phyloP scores from a whole-genome alignment of 306 rosid genomes.

The Oemleria cerasiformis region DNA sequence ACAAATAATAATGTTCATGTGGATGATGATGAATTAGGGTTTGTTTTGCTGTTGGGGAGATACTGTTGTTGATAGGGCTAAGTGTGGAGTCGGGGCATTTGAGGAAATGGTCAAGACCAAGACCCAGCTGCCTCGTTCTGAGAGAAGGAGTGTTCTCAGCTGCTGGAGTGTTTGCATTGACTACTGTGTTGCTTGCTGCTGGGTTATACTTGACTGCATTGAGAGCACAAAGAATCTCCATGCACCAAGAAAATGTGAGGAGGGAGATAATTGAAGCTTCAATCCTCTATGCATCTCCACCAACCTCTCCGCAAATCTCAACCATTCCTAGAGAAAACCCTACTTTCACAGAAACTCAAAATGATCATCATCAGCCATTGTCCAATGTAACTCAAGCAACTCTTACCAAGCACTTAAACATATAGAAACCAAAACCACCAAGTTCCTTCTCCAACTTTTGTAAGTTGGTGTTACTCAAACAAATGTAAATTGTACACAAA shows the following conservation, averaged over 20 bases:
- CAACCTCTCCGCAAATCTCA: constrained; percentile 56
- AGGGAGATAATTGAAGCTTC: constrained; percentile 58
- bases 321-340: constrained; percentile 67
- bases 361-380: constrained; percentile 16
- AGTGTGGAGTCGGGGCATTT: constrained; percentile 85
- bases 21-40: constrained; percentile 41
- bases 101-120: constrained; percentile 67
- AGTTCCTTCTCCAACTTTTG: background rate
- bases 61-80: constrained; percentile 62
- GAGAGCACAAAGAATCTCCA: constrained; percentile 54
- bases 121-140: constrained; percentile 44
- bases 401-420: constrained; percentile 38
- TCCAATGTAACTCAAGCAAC: constrained; percentile 41
- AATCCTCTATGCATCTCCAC: constrained; percentile 46
- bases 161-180: constrained; percentile 66
- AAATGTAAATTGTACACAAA: constrained; percentile 12
- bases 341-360: constrained; percentile 31
- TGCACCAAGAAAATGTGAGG: constrained; percentile 44
- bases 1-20: background rate
- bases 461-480: background rate
- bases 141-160: constrained; percentile 71
- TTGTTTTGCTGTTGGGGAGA: constrained; percentile 83
- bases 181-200: constrained; percentile 69
- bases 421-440: constrained; percentile 13
- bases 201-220: constrained; percentile 70